Percentiles rank a stretch among this genome's conserved stretches.
phyloP scores from a whole-genome alignment of 208 protist genomes.

The Acanthamoeba castellanii region DNA sequence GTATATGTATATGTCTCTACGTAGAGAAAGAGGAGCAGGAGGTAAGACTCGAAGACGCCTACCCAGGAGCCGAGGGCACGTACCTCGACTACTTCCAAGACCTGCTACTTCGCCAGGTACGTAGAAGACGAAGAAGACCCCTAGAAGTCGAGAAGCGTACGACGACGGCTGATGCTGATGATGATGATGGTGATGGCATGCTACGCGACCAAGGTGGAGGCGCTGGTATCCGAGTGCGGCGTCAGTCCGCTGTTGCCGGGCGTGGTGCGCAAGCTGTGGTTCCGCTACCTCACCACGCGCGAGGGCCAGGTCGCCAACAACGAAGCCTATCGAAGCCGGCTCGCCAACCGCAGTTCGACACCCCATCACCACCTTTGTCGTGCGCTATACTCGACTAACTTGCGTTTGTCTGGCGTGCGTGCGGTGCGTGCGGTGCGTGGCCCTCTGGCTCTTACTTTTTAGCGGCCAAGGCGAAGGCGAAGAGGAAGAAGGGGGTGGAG shows the following conservation, averaged over 20 bases:
- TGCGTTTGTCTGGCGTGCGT: too few species aligned
- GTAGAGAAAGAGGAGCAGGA: not conserved
- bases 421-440: too few species aligned
- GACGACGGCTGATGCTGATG: not conserved
- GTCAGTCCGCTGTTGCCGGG: not conserved
- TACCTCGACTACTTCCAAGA: slow-evolving; percentile 42
- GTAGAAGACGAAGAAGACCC: too few species aligned
- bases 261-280: slow-evolving; percentile 31
- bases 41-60: not conserved
- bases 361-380: not conserved
- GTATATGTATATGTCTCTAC: not conserved
- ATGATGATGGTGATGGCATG: not conserved
- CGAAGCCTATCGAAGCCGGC: not conserved
- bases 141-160: not conserved
- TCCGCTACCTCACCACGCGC: not conserved
- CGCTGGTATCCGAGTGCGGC: not conserved
- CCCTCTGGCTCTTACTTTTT: not conserved
- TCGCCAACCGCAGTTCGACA: not conserved
- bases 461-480: not conserved
- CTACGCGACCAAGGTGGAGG: not conserved
- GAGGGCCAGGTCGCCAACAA: not conserved
- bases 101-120: slow-evolving; percentile 11
- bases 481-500: not conserved
- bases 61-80: not conserved
- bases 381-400: not conserved